A percentile compares a stretch with the other conserved stretches of the same genome.
phyloP scores from a whole-genome alignment of 2,329 filamentous ascomycete species.

The Fusarium nisikadoi region DNA sequence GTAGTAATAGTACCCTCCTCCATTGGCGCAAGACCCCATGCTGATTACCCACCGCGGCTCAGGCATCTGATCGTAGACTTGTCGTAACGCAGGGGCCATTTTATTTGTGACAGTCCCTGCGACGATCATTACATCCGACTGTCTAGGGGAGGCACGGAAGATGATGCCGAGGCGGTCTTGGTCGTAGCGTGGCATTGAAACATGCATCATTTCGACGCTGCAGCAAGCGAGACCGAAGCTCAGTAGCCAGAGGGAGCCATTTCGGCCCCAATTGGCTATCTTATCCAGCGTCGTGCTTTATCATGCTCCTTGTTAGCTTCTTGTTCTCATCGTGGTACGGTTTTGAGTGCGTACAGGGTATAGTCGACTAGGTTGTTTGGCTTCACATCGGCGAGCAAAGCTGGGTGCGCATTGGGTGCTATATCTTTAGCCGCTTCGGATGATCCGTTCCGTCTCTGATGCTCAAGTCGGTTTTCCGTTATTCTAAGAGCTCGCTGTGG shows the following conservation, averaged over 20 bases:
- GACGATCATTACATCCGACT: conserved; percentile 74
- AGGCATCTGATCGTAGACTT: conserved; percentile 76
- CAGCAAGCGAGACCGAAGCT: conserved; percentile 72
- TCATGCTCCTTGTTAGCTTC: fast-evolving
- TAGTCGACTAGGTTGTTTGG: conserved; percentile 27
- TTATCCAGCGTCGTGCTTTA: conserved; percentile 63
- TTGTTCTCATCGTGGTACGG: fast-evolving
- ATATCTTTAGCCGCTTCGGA: not conserved
- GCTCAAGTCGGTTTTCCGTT: not conserved
- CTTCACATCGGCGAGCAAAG: conserved; percentile 8
- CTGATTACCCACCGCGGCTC: conserved; percentile 72
- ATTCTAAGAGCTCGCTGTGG: not conserved
- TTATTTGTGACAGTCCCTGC: conserved; percentile 75
- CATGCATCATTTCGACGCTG: conserved; percentile 72
- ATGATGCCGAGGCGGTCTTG: conserved; percentile 73
- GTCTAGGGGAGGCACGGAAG: conserved; percentile 73
- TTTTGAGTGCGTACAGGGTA: conserved; percentile 5
- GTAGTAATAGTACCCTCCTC: conserved; percentile 80
- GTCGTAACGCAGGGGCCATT: conserved; percentile 72
- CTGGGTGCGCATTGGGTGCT: not conserved
- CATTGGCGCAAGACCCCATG: conserved; percentile 78
- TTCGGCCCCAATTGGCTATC: conserved; percentile 67
- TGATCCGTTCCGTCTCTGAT: not conserved
- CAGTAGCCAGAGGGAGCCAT: conserved; percentile 69
- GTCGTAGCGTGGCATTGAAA: conserved; percentile 70